Base-by-base conservation (phyloP, 441 rosid species). In the Croton setiger region DNA sequence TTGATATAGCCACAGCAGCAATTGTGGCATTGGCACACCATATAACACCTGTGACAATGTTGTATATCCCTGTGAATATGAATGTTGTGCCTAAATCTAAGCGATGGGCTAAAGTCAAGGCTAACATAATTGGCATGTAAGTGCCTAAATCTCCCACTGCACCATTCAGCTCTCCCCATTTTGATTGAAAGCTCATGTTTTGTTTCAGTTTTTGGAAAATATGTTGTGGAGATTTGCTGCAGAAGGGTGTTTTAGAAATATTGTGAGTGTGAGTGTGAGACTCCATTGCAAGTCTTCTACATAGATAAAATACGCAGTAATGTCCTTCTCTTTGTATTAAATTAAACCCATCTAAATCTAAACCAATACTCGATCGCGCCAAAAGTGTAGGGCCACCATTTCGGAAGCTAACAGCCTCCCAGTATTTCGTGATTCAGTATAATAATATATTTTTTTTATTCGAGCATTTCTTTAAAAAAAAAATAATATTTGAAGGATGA, bases 71-170 rank as follows among this genome's bases (percentile, higher is more conserved):
- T 0, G 86, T 88, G 84, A 88, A 87, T 37, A 87, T 82, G 27
- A 88, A 47, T 0, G 95, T 88, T 4, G 78, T 86, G 60, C 97
- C 90, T 12, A 91, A 67, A 71, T 91, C 77, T 69, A 91, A 88
- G 76, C 86, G 86, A 64, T 72, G 84, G 79, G 91, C 87, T 0
- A 88, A 87, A 33, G 93, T 87, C 66, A 91, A 58, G 70, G 97
- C 88, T 41, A 91, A 76, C 27, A 88, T 85, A 68, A 88, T 84
- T 18, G 95, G 97, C 48, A 88, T 81, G 64, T 86, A 88, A 4
- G 89, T 91, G 49, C 97, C 93, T 2, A 91, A 76, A 67, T 91
- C 97, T 20, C 91, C 97, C 94, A 87, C 81, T 49, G 93, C 89
- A 33, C 95, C 97, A 71, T 91, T 88, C 64, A 91, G 2, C 60